phyloP scores from a whole-genome alignment of 371 early-diverging fungal genomes.

The Synchytrium microbalum region DNA sequence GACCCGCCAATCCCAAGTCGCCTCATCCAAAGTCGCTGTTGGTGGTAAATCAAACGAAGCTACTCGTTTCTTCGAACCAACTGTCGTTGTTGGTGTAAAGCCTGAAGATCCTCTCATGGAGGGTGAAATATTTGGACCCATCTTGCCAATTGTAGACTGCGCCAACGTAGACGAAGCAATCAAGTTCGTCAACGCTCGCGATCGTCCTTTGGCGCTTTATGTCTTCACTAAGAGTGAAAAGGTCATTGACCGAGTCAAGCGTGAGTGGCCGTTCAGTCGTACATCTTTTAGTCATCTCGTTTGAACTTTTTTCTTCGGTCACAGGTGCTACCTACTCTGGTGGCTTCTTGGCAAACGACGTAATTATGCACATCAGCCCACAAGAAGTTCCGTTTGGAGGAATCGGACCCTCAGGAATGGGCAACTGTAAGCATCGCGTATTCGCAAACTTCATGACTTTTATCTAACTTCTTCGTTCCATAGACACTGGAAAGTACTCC shows the following conservation, averaged over 20 bases:
- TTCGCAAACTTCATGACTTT: too few species aligned
- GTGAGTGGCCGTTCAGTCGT: too few species aligned
- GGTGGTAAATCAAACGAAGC: slow-evolving; percentile 23
- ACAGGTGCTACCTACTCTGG: too few species aligned
- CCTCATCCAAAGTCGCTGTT: slow-evolving; percentile 15
- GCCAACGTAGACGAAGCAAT: slow-evolving; percentile 66
- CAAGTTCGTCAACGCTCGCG: slow-evolving; percentile 45
- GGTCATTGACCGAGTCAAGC: not conserved
- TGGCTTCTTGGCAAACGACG: not conserved
- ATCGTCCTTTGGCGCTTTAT: not conserved
- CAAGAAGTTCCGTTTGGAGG: not conserved
- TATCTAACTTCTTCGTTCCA: too few species aligned
- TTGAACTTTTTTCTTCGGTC: too few species aligned
- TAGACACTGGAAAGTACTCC: not conserved
- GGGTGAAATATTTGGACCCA: slow-evolving; percentile 51
- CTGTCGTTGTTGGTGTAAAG: slow-evolving; percentile 30
- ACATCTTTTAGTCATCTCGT: too few species aligned
- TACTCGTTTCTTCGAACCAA: slow-evolving; percentile 28
- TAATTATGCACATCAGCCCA: not conserved
- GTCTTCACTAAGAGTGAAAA: not conserved
- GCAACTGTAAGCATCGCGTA: too few species aligned
- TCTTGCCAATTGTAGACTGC: slow-evolving; percentile 72
- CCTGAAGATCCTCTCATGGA: slow-evolving; percentile 33
- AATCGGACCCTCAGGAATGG: not conserved
- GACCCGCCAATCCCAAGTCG: slow-evolving; percentile 18